These are phyloP conservation scores for Lithospermum erythrorhizon DNA, from an alignment of 257 asterid species.

Conservation along the genomic window DNA sequence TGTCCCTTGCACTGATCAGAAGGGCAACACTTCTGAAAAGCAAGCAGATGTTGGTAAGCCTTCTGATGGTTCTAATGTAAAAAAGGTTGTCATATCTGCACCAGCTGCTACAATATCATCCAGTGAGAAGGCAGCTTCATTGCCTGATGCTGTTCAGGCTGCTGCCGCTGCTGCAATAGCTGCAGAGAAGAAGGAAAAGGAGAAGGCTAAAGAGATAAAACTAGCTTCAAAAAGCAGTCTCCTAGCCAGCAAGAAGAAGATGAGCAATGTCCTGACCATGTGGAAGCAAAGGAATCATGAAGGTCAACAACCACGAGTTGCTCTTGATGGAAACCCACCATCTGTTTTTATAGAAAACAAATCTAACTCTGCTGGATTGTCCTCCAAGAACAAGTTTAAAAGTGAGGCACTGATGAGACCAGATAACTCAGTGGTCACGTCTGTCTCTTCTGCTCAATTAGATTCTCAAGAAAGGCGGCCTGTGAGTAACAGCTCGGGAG, in stretches of 20 bases:
- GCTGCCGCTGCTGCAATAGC: constrained; percentile 98
- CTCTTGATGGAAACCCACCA: constrained; percentile 49
- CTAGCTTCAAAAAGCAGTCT: constrained; percentile 91
- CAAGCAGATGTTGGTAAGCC: constrained; percentile 40
- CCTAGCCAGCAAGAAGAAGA: constrained; percentile 90
- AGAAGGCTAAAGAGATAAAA: constrained; percentile 67
- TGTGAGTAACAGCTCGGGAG: constrained; percentile 42
- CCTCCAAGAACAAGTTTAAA: constrained; percentile 45
- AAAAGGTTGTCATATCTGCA: constrained; percentile 80
- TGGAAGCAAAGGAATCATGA: constrained; percentile 98
- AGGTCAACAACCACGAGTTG: constrained; percentile 85
- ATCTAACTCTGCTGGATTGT: constrained; percentile 34
- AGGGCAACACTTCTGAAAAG: constrained; percentile 49
- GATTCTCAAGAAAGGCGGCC: constrained; percentile 60
- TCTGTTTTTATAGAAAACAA: constrained; percentile 41
- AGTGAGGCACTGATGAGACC: constrained; percentile 29
- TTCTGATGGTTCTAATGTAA: constrained; percentile 41
- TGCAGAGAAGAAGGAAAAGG: constrained; percentile 97
- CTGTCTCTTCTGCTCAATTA: constrained; percentile 31
- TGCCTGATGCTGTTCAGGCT: constrained; percentile 93
- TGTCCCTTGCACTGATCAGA: constrained; percentile 69
- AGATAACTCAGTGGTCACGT: constrained; percentile 27
- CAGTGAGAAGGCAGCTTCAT: constrained; percentile 66
- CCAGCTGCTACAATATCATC: constrained; percentile 81
- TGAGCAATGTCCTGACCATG: constrained; percentile 85